Conservation (phyloP, 1,284 basidiomycete genomes). For the Marasmius oreades region DNA sequence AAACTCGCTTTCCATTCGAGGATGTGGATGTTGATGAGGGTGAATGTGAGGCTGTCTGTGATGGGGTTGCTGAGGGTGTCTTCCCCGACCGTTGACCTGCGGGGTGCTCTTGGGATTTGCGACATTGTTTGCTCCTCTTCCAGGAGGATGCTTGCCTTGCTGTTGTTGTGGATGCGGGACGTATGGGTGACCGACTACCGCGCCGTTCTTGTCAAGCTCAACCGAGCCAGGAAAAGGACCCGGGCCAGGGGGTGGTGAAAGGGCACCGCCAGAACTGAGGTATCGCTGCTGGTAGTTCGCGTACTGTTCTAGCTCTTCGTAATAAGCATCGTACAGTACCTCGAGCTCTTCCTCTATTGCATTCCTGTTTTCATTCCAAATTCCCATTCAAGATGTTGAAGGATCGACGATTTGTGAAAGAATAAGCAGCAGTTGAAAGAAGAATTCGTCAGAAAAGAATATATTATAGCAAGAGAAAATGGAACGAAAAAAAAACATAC, state of each 20-base stretch:
- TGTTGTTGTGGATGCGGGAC: conserved; percentile 32
- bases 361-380: conserved; percentile 48
- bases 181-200: conserved; percentile 66
- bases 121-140: conserved; percentile 18
- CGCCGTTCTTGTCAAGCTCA: conserved; percentile 89
- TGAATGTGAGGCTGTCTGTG: conserved; percentile 5
- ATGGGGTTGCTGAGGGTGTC: conserved; percentile 31
- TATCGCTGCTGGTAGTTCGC: conserved; percentile 96
- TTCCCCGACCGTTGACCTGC: conserved; percentile 44
- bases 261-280: conserved; percentile 79
- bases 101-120: conserved; percentile 19
- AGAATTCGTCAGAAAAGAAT: neutral
- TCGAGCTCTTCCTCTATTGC: conserved; percentile 99
- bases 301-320: conserved; percentile 98
- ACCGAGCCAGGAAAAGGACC: conserved; percentile 98
- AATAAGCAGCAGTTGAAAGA: neutral
- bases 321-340: conserved; percentile 99
- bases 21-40: conserved; percentile 23
- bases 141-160: conserved; percentile 12
- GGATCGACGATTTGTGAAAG: conserved; percentile 5
- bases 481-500: conserved; percentile 45
- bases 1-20: conserved; percentile 54
- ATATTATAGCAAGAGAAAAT: conserved; percentile 10
- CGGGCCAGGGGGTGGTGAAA: conserved; percentile 90
- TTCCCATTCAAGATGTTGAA: neutral